Evolutionary conservation across 306 rosid species (phyloP).

Genomic region (Cicer judaicum): DNA sequence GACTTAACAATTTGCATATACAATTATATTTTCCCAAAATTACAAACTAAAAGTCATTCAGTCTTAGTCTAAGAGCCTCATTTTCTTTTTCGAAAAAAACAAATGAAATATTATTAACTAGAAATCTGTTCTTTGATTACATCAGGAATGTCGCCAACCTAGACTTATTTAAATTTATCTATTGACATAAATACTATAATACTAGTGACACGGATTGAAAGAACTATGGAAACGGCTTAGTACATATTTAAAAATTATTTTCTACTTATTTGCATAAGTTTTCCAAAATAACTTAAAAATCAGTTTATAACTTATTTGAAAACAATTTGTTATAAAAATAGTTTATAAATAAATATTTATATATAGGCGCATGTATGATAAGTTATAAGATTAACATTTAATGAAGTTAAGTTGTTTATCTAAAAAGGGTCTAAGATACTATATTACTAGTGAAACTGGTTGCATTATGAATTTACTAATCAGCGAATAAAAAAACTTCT

Average conservation of each 20-base stretch:
- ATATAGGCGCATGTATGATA: background rate
- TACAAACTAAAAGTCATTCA: background rate
- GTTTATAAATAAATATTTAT: background rate
- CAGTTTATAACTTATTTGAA: too few relatives aligned
- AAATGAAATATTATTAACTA: too few relatives aligned
- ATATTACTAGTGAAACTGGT: background rate
- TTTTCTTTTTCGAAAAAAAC: too few relatives aligned
- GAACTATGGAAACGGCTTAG: background rate
- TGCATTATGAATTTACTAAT: conserved; percentile 6
- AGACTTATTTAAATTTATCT: background rate
- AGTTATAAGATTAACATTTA: too few relatives aligned
- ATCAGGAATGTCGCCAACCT: too few relatives aligned
- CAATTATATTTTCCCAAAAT: background rate
- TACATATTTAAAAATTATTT: background rate
- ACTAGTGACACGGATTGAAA: background rate
- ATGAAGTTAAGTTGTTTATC: background rate
- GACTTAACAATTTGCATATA: background rate
- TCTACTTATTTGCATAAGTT: background rate
- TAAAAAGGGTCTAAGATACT: background rate
- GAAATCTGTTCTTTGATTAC: too few relatives aligned
- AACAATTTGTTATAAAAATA: background rate
- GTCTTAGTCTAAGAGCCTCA: background rate
- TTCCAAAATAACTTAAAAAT: background rate
- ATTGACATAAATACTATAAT: background rate
- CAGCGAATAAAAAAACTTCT: background rate